Conservation (phyloP, 2,329 filamentous ascomycete species). For the Alternaria brassicicola region DNA sequence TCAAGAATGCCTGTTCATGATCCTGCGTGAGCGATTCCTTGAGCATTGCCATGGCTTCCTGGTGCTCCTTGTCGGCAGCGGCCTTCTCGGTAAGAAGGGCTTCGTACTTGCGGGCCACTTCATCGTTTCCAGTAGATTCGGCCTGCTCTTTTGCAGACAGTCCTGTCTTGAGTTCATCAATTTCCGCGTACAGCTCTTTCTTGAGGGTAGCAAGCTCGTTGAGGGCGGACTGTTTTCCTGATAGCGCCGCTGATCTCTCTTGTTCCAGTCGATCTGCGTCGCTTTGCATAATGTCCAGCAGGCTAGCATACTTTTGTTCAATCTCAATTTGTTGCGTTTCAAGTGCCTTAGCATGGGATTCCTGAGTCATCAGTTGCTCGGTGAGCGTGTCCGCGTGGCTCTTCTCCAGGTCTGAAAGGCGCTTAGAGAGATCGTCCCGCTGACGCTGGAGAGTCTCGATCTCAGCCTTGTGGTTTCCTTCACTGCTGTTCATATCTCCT, state of each 20-base stretch:
- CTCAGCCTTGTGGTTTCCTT: slow-evolving; percentile 27
- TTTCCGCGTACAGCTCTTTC: slow-evolving; percentile 27
- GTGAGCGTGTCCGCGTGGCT: slow-evolving; percentile 22
- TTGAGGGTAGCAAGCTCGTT: slow-evolving; percentile 34
- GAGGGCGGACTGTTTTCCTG: slow-evolving; percentile 33
- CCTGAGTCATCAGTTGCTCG: slow-evolving; percentile 25
- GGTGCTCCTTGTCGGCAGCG: slow-evolving; percentile 36
- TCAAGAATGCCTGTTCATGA: slow-evolving; percentile 30
- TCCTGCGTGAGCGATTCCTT: slow-evolving; percentile 36
- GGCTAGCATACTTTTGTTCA: slow-evolving; percentile 37
- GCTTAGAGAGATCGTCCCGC: slow-evolving; percentile 25
- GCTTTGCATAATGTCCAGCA: slow-evolving; percentile 40
- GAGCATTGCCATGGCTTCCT: slow-evolving; percentile 33
- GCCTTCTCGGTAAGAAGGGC: slow-evolving; percentile 34
- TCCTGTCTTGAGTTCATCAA: slow-evolving; percentile 30
- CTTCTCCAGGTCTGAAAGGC: slow-evolving; percentile 33
- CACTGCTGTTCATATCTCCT: slow-evolving; percentile 25
- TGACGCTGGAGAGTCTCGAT: slow-evolving; percentile 25
- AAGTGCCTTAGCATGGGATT: slow-evolving; percentile 32
- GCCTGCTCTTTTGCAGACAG: slow-evolving; percentile 24
- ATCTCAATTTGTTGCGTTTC: slow-evolving; percentile 35
- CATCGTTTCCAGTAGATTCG: slow-evolving; percentile 22
- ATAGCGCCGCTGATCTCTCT: slow-evolving; percentile 31
- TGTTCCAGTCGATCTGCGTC: slow-evolving; percentile 35
- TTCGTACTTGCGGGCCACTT: slow-evolving; percentile 38